Evolutionary conservation across 2,329 filamentous ascomycete species (phyloP).

Genomic region (Leptographium radiaticola): DNA sequence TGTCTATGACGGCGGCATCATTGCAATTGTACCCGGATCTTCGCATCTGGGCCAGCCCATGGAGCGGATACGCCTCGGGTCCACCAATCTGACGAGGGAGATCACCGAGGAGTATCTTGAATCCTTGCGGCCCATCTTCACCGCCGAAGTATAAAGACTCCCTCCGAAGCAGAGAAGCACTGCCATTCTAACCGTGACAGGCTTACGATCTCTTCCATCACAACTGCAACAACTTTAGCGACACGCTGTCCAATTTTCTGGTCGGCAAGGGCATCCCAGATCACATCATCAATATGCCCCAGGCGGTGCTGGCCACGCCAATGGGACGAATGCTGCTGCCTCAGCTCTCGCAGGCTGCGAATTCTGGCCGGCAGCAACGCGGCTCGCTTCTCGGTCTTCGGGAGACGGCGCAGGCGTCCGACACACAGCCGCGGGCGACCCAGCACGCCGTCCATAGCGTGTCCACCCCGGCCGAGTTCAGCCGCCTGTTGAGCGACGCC

Average conservation of each 20-base stretch:
- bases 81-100: slow-evolving; percentile 65
- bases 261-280: slow-evolving; percentile 78
- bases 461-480: slow-evolving; percentile 32
- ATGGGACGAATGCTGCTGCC: slow-evolving; percentile 81
- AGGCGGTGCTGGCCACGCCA: slow-evolving; percentile 72
- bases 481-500: slow-evolving; percentile 45
- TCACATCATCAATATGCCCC: slow-evolving; percentile 73
- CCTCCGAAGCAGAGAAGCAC: background rate
- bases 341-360: slow-evolving; percentile 42
- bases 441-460: background rate
- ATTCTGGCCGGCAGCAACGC: slow-evolving; percentile 32
- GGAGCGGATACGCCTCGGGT: slow-evolving; percentile 61
- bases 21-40: slow-evolving; percentile 63
- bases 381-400: slow-evolving; percentile 41
- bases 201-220: slow-evolving; percentile 82
- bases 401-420: slow-evolving; percentile 9
- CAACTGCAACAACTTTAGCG: slow-evolving; percentile 97
- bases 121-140: slow-evolving; percentile 72
- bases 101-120: slow-evolving; percentile 79
- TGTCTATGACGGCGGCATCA: slow-evolving; percentile 78
- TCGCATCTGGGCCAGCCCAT: slow-evolving; percentile 82
- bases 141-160: slow-evolving; percentile 42
- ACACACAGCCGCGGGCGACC: background rate
- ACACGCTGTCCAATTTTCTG: slow-evolving; percentile 82
- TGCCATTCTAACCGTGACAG: slow-evolving; percentile 28